Conservation (phyloP, 208 protist species). For the Acanthamoeba triangularis region DNA sequence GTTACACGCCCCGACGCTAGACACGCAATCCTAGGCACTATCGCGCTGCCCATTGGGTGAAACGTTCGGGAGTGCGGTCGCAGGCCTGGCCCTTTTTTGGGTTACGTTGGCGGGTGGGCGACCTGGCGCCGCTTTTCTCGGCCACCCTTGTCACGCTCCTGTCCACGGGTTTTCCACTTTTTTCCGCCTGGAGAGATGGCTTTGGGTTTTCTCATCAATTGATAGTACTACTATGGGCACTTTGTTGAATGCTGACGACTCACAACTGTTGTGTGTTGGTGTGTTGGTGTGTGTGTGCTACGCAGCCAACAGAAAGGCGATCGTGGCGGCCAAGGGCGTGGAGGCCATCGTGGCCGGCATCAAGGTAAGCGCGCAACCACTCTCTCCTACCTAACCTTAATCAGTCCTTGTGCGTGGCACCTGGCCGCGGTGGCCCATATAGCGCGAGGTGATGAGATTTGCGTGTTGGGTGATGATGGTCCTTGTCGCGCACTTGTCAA, state of each 20-base stretch:
- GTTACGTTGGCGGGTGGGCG: background rate
- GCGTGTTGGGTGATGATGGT: too few species aligned
- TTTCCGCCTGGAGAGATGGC: background rate
- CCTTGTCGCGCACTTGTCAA: too few species aligned
- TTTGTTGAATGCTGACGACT: too few species aligned
- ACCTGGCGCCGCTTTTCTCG: background rate
- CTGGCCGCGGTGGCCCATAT: too few species aligned
- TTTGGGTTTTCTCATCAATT: too few species aligned
- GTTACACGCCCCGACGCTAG: background rate
- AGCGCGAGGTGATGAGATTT: too few species aligned
- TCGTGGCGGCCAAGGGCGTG: slow-evolving; percentile 32
- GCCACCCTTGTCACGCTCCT: background rate
- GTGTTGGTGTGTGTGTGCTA: background rate
- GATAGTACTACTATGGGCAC: too few species aligned
- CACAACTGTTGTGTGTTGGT: too few species aligned
- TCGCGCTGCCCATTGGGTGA: background rate
- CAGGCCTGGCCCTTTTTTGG: background rate
- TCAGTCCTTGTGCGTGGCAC: background rate
- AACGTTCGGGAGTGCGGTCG: background rate
- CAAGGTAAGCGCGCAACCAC: too few species aligned
- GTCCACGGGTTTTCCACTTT: background rate
- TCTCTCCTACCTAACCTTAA: background rate
- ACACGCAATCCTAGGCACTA: background rate
- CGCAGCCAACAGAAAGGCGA: slow-evolving; percentile 58
- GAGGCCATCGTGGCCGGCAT: slow-evolving; percentile 47